Evolutionary conservation across 352 stramenopile species (phyloP), one percentile per base, ranked within the genome.

Genomic region (Elongisporangium undulatum): DNA sequence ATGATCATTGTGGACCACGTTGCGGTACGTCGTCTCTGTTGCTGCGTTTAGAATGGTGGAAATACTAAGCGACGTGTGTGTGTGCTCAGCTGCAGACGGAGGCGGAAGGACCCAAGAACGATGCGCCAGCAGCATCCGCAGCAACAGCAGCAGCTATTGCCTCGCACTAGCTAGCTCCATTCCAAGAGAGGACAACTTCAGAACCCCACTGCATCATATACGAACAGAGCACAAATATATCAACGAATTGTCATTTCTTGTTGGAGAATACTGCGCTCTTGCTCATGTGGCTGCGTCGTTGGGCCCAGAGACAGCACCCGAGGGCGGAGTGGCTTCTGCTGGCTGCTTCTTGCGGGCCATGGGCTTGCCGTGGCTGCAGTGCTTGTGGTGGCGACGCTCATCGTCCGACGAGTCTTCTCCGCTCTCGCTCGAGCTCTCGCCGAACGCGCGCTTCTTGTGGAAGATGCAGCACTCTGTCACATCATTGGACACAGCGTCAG

Each of bases 361-460:
- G 10, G 34, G 34, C 34, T 24, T 29, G 13, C 39, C 9, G 22
- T 65, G 39, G 22, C 22, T 61, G 34, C 60, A 49, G 9, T 64
- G 60, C 4, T 72, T 39, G 56, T 69, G 69, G 39, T 72, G 54
- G 6, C 48, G 29, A 15, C 29, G 49, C 20, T 75, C 76, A 17
- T 75, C 61, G 39, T 58, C 58, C 62, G 62, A 64, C 51, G 82
- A 90, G 59, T 94, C 85, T 45, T 90, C 87, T 20, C 80, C 82
- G 59, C 89, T 97, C 66, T 97, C 91, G 51, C 89, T 96, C 24
- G 88, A 96, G 70, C 88, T 97, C 69, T 96, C 90, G 19, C 86
- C 90, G 62, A 97, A 98, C 51, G 87, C 74, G 51, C 87, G 80
- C 59, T 90, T 93, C 75, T 97, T 97, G 83, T 97, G 90, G 69